Base-by-base conservation (phyloP, 2,329 filamentous ascomycete genomes). In the Ceratocystis albifundus region DNA sequence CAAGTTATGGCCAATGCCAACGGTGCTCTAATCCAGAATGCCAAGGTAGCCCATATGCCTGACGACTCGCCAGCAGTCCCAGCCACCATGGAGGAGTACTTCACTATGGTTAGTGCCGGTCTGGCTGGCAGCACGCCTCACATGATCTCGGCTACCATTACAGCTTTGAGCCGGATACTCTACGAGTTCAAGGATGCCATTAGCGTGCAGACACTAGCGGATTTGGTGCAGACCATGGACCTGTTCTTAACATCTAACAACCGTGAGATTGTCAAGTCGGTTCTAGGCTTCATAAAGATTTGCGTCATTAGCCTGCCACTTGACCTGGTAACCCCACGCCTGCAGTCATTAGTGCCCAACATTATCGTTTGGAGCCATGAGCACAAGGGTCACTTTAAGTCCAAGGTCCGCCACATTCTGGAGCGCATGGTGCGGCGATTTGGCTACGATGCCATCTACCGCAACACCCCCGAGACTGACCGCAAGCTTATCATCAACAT, bases 111-210 rank as follows among this genome's bases (percentile, higher is more conserved):
- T 36, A 96, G 90, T 70, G 94, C 94, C 62, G 94, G 94, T 77
- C 83, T 99, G 65, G 94, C 93, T 1, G 93, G 92, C 66, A 88
- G 87, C 71, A 93, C 91, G 10, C 92, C 94, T 41, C 93, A 97
- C 78, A 96, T 97, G 91, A 92, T 97, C 69, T 96, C 90, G 5
- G 94, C 94, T 0, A 91, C 90, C n/a, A 92, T 99, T 74, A 97
- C 91, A 0, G 93, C 94, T 15, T 83, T 99, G 46, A 94, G 91
- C 15, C 85, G 94, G n/a, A 86, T 96, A 30, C 83, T 99, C 36
- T 97, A 92, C 76, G 89, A 96, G 73, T 99, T 96, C 79, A 88
- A 90, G 70, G 80, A 83, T 36, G 76, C 82, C 30, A 79, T 97
- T 36, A 84, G 83, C 66, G 77, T 83, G 8, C 82, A 87, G 69